Evolutionary conservation across 2,329 filamentous ascomycete species (phyloP).

Genomic region (Phoma sp.): DNA sequence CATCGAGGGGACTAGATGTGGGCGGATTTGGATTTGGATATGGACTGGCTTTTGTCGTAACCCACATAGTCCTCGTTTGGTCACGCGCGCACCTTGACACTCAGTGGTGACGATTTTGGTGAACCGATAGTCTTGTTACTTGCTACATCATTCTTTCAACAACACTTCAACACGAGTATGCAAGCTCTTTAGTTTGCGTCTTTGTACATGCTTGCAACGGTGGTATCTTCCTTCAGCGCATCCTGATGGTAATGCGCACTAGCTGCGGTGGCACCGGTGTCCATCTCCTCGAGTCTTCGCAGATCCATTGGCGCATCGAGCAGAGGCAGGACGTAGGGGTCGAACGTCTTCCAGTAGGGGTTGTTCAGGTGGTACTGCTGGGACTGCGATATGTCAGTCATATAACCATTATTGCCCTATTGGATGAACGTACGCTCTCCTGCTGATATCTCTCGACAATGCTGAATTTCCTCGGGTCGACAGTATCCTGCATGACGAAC

Average conservation of each 20-base stretch:
- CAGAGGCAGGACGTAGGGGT: constrained; percentile 73
- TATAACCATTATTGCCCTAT: too few species aligned
- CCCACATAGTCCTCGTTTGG: too few species aligned
- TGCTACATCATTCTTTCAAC: too few species aligned
- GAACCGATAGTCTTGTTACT: too few species aligned
- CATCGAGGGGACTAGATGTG: neutral
- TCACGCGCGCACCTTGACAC: too few species aligned
- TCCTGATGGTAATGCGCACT: constrained; percentile 33
- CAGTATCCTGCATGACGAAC: constrained; percentile 79
- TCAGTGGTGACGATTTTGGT: too few species aligned
- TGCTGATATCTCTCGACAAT: constrained; percentile 77
- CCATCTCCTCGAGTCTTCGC: constrained; percentile 70
- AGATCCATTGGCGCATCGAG: constrained; percentile 74
- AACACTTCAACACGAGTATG: too few species aligned
- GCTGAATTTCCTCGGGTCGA: constrained; percentile 72
- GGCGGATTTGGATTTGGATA: too few species aligned
- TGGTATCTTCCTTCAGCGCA: constrained; percentile 21
- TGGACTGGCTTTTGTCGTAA: too few species aligned
- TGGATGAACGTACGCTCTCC: constrained; percentile 60
- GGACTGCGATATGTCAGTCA: constrained; percentile 26
- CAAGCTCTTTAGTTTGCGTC: constrained; percentile 11
- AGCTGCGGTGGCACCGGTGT: constrained; percentile 58
- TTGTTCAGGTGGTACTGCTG: constrained; percentile 60
- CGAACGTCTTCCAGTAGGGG: constrained; percentile 78
- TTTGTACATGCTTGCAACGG: constrained; percentile 25